phyloP scores from a whole-genome alignment of 2,329 filamentous ascomycete genomes.

The Sarocladium brachiariae region DNA sequence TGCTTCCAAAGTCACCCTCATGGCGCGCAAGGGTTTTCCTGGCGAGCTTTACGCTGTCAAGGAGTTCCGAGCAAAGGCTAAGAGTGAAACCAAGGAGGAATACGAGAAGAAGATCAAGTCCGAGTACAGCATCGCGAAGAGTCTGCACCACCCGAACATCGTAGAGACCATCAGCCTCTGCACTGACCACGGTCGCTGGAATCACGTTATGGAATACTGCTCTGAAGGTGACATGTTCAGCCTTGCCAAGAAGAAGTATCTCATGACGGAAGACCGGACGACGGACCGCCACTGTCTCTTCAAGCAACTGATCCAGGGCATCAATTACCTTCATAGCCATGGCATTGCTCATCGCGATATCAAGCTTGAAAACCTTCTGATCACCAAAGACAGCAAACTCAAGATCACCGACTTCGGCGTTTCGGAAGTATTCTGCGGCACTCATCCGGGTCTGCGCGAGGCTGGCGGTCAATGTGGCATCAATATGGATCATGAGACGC shows the following conservation, averaged over 20 bases:
- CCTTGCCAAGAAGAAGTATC: slow-evolving; percentile 64
- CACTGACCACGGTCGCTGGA: slow-evolving; percentile 68
- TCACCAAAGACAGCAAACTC: slow-evolving; percentile 71
- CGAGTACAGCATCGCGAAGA: slow-evolving; percentile 82
- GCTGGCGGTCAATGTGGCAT: slow-evolving; percentile 67
- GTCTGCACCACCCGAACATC: slow-evolving; percentile 79
- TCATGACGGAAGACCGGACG: slow-evolving; percentile 56
- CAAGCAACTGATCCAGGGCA: slow-evolving; percentile 79
- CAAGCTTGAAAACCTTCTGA: slow-evolving; percentile 80
- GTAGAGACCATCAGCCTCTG: slow-evolving; percentile 74
- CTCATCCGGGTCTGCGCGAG: slow-evolving; percentile 70
- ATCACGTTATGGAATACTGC: slow-evolving; percentile 92
- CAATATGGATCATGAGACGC: slow-evolving; percentile 59
- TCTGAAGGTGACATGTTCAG: slow-evolving; percentile 72
- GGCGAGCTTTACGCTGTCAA: slow-evolving; percentile 76
- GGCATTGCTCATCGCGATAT: slow-evolving; percentile 88
- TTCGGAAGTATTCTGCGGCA: slow-evolving; percentile 76
- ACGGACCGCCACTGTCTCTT: slow-evolving; percentile 76
- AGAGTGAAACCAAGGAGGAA: slow-evolving; percentile 62
- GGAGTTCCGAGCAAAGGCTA: slow-evolving; percentile 70
- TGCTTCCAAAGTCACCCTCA: slow-evolving; percentile 74
- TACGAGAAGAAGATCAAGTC: slow-evolving; percentile 88
- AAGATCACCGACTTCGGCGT: slow-evolving; percentile 93
- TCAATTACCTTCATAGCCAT: slow-evolving; percentile 73
- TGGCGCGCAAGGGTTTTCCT: slow-evolving; percentile 61